Conservation (phyloP, 2,329 filamentous ascomycete genomes). For the Juglanconis oblonga region DNA sequence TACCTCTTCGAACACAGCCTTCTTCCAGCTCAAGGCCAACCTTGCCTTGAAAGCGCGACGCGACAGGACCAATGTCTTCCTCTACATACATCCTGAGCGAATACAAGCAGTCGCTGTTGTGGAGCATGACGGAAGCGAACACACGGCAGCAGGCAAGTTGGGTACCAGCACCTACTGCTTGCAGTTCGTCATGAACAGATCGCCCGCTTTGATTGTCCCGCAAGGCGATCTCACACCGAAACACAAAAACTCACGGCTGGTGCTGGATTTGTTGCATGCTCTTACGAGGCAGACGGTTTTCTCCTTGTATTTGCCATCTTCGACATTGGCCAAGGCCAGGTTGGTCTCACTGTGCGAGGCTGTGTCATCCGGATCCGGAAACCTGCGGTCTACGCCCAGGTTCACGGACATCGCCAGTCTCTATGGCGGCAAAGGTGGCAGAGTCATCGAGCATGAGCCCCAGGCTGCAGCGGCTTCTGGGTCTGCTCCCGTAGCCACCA, state of each 20-base stretch:
- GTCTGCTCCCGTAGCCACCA: background rate
- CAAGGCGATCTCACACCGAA: constrained; percentile 6
- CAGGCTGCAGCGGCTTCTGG: background rate
- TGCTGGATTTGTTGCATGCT: background rate
- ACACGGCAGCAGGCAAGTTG: background rate
- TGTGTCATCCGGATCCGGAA: constrained; percentile 1
- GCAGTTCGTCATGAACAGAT: background rate
- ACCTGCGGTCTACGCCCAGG: background rate
- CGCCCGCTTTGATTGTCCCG: constrained; percentile 1
- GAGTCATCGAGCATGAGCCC: constrained; percentile 1
- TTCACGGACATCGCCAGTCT: constrained; percentile 9
- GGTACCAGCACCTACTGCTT: constrained; percentile 2
- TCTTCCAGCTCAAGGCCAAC: constrained; percentile 6
- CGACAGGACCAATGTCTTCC: constrained; percentile 2
- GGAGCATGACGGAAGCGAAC: background rate
- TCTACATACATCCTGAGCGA: background rate
- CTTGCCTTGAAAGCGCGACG: background rate
- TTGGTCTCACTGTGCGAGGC: background rate
- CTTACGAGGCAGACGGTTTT: background rate
- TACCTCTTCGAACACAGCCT: background rate
- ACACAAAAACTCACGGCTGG: constrained; percentile 1
- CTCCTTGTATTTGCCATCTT: background rate
- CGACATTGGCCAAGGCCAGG: background rate
- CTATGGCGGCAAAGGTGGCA: constrained; percentile 14
- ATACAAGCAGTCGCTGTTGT: background rate